Conservation (phyloP, 1,139 yeast genomes). For the Geotrichum europaeum region DNA sequence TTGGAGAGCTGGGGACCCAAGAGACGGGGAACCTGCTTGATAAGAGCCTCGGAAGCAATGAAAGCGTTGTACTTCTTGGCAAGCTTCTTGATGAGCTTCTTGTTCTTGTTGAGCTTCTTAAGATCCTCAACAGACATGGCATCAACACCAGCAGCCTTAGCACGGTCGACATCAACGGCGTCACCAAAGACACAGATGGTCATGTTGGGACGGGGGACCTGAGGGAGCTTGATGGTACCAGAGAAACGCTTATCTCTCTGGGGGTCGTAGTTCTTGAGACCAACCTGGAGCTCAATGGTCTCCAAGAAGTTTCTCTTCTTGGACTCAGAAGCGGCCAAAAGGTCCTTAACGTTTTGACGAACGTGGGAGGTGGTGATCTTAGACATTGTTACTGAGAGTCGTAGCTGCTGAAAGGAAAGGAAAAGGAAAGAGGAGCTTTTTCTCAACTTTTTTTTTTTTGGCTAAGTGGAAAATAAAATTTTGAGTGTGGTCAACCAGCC, state of each 20-base stretch:
- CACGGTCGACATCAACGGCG: slow-evolving; percentile 99
- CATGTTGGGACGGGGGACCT: slow-evolving; percentile 99
- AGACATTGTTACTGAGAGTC: slow-evolving; percentile 51
- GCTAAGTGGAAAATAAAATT: neutral
- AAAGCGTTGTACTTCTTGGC: slow-evolving; percentile 99
- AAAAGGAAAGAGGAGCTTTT: neutral
- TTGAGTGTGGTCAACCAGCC: neutral
- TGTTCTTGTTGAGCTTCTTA: slow-evolving; percentile 99
- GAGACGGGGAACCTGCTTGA: slow-evolving; percentile 99
- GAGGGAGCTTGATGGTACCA: slow-evolving; percentile 97
- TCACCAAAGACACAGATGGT: slow-evolving; percentile 99
- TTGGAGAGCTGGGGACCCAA: slow-evolving; percentile 99
- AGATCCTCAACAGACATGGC: slow-evolving; percentile 99
- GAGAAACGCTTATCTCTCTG: slow-evolving; percentile 99
- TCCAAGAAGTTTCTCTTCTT: slow-evolving; percentile 99
- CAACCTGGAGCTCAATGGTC: slow-evolving; percentile 99
- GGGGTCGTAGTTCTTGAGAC: slow-evolving; percentile 99
- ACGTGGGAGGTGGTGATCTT: slow-evolving; percentile 90
- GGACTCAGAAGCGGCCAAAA: slow-evolving; percentile 91
- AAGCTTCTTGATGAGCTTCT: slow-evolving; percentile 98
- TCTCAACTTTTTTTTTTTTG: neutral
- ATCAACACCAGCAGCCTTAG: slow-evolving; percentile 98
- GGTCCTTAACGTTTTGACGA: slow-evolving; percentile 93
- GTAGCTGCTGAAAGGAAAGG: neutral
- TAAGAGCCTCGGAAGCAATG: slow-evolving; percentile 98